phyloP scores from a whole-genome alignment of 441 rosid species.

The Melastoma candidum region DNA sequence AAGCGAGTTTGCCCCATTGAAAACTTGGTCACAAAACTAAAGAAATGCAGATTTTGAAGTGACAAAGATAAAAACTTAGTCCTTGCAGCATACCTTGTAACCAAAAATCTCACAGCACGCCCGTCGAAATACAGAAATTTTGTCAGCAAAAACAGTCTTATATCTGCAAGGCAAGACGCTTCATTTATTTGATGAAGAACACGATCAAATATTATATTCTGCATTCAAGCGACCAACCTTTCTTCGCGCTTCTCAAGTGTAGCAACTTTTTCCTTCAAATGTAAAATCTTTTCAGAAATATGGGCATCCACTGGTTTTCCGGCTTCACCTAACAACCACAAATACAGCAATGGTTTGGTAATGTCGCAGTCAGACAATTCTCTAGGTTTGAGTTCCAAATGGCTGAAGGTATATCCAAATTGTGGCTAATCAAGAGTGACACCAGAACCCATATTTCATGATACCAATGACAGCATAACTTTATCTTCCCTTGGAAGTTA shows the following conservation, averaged over 20 bases:
- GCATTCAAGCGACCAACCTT: slow-evolving; percentile 31
- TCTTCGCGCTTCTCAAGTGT: slow-evolving; percentile 95
- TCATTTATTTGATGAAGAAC: slow-evolving; percentile 18
- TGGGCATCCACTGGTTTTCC: slow-evolving; percentile 74
- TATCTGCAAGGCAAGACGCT: slow-evolving; percentile 38
- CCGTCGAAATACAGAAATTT: slow-evolving; percentile 92
- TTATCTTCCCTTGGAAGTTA: no score
- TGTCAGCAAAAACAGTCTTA: slow-evolving; percentile 98
- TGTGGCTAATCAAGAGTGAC: no score
- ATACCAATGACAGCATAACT: no score
- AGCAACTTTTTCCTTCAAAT: slow-evolving; percentile 91
- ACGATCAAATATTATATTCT: slow-evolving; percentile 2
- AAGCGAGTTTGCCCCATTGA: no score
- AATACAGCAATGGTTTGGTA: neutral
- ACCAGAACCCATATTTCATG: no score
- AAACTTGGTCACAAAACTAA: no score
- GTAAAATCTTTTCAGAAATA: slow-evolving; percentile 75
- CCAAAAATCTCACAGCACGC: slow-evolving; percentile 99
- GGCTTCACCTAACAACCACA: slow-evolving; percentile 46
- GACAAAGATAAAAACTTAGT: no score
- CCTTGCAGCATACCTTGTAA: slow-evolving; percentile 59
- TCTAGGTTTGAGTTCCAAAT: no score
- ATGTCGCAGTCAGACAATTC: neutral
- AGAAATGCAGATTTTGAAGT: slow-evolving; percentile 1
- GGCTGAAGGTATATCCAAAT: no score